Evolutionary conservation across 2,329 filamentous ascomycete species (phyloP), one percentile per base, ranked within the genome.

Genomic region (Ceratocystiopsis brevicomis): DNA sequence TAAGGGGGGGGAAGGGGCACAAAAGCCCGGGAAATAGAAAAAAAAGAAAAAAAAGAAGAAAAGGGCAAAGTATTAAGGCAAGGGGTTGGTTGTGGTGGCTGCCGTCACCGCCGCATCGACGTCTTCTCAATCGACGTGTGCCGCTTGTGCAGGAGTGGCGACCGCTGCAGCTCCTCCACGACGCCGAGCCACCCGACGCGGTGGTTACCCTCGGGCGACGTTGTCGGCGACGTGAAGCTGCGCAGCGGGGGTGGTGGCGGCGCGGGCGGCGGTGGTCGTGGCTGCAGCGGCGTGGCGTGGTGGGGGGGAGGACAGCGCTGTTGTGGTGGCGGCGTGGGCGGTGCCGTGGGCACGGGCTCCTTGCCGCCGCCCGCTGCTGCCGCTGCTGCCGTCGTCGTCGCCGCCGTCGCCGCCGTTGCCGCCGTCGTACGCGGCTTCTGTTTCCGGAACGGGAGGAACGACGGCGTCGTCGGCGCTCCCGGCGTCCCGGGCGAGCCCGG

Each of bases 71-170:
- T 3, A 36, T 15, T 15, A 9, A 36, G 35, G 35, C 3, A n/a
- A 36, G 14, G 4, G 14, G n/a, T 14, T 15, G 13, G 19, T 21
- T 21, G 19, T 21, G 19, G 19, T 21, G n/a, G 18, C 18, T 40
- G 33, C 12, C 33, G 44, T 45, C 44, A 45, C 40, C 43, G 45
- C 11, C 45, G 45, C 67, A 75, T 74, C 47, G 69, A 60, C 50
- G 62, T 63, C 56, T 78, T 63, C 56, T 78, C 75, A 51, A 78
- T 71, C 9, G 69, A 75, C n/a, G 71, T 69, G 53, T 73, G 73
- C 15, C 75, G 65, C 52, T 73, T 69, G 41, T 73, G 71, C 61
- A 79, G 66, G 44, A 68, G 56, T 3, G 74, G 75, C 19, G 71
- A 76, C 44, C 60, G 68, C 54, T 78, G 73, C 41, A 79, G 59